These are phyloP conservation scores for Heliosperma pusillum DNA, from an alignment of 148 eudicot species.

Conservation along the genomic window DNA sequence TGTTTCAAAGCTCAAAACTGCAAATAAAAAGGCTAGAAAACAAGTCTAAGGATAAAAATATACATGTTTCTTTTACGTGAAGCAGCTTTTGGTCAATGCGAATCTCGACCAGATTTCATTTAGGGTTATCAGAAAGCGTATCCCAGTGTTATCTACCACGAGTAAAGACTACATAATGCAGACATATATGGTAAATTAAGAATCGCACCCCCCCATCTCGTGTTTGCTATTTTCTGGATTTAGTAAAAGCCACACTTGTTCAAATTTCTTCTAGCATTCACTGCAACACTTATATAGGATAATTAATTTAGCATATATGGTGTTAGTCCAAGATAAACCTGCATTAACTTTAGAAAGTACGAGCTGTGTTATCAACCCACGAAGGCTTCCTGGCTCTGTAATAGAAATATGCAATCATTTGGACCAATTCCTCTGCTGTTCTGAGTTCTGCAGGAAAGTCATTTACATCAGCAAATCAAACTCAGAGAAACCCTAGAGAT, in stretches of 20 bases:
- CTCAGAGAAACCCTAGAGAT: background rate
- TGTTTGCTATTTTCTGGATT: background rate
- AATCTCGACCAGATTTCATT: background rate
- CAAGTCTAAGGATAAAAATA: background rate
- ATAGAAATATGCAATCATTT: slow-evolving; percentile 86
- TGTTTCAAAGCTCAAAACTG: background rate
- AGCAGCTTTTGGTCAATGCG: background rate
- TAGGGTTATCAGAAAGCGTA: too few species aligned
- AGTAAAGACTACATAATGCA: background rate
- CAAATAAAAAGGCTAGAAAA: slow-evolving; percentile 1
- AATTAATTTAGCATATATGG: background rate
- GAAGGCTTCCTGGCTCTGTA: slow-evolving; percentile 90
- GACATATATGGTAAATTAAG: too few species aligned
- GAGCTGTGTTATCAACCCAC: slow-evolving; percentile 51
- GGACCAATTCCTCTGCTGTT: slow-evolving; percentile 82
- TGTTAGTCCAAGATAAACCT: slow-evolving; percentile 3
- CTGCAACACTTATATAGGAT: background rate
- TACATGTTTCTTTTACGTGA: background rate
- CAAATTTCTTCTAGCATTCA: background rate
- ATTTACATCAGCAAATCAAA: background rate
- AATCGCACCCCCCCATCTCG: background rate
- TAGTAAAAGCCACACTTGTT: background rate
- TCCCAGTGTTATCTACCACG: background rate
- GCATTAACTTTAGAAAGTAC: slow-evolving; percentile 13
- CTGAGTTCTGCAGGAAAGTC: slow-evolving; percentile 50